Conservation (phyloP, 306 rosid species). For the Prunus mira region DNA sequence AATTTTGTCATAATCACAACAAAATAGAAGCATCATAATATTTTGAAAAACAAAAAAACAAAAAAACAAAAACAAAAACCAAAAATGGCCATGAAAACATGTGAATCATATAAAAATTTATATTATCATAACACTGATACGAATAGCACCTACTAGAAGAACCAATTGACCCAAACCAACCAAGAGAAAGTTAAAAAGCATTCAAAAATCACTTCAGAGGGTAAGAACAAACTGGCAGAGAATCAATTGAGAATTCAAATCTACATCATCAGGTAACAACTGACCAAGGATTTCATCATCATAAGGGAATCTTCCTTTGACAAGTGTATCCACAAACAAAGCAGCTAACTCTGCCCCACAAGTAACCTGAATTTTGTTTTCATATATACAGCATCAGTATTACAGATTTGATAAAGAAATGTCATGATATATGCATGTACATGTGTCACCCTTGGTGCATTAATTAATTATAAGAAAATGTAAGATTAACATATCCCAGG, state of each 20-base stretch:
- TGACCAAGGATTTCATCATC: slow-evolving; percentile 65
- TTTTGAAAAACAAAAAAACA: not conserved
- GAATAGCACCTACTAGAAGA: slow-evolving; percentile 9
- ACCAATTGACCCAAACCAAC: slow-evolving; percentile 18
- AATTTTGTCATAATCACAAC: slow-evolving; percentile 35
- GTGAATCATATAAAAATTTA: slow-evolving; percentile 11
- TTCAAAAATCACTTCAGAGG: slow-evolving; percentile 2
- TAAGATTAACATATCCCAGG: slow-evolving; percentile 17
- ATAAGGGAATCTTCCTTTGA: slow-evolving; percentile 72
- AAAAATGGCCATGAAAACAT: slow-evolving; percentile 16
- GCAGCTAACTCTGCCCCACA: slow-evolving; percentile 97
- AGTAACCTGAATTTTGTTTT: slow-evolving; percentile 59
- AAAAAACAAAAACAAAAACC: not conserved
- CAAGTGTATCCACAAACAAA: slow-evolving; percentile 79
- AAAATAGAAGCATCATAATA: slow-evolving; percentile 7
- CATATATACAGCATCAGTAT: not conserved
- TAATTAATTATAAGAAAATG: not conserved
- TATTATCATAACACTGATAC: not conserved
- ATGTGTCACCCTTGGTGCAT: not conserved
- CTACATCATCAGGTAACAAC: slow-evolving; percentile 34
- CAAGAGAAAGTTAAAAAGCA: slow-evolving; percentile 17
- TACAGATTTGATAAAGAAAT: not conserved
- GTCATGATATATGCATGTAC: not conserved
- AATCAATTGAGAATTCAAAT: slow-evolving; percentile 7
- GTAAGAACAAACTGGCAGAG: not conserved